Percentiles rank a stretch among this genome's conserved stretches.
These are phyloP conservation scores for Nephelium lappaceum DNA, from an alignment of 345 rosid species.

Conservation along the genomic window DNA sequence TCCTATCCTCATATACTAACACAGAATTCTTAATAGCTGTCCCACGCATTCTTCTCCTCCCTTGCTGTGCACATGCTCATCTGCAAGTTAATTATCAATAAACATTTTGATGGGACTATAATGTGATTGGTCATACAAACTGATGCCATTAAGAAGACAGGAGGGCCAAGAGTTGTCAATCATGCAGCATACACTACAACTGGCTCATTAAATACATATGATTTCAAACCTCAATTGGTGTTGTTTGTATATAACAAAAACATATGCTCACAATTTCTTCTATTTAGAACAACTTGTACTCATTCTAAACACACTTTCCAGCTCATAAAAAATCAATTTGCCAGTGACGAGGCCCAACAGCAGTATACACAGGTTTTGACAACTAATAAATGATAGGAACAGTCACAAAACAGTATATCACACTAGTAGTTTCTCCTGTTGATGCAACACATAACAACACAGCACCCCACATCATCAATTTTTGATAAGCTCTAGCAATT, in stretches of 20 bases:
- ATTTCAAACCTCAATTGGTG: slow-evolving; percentile 59
- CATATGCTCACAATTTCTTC: no score
- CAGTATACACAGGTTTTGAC: not conserved
- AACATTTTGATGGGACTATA: not conserved
- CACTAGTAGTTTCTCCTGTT: slow-evolving; percentile 35
- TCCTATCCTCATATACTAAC: slow-evolving; percentile 58
- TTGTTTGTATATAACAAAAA: slow-evolving; percentile 63
- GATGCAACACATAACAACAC: slow-evolving; percentile 60
- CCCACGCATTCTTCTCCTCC: slow-evolving; percentile 61
- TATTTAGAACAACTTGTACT: no score
- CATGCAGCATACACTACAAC: slow-evolving; percentile 49
- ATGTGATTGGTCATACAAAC: slow-evolving; percentile 1
- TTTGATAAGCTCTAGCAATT: slow-evolving; percentile 26
- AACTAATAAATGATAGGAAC: not conserved
- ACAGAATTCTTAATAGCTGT: slow-evolving; percentile 64
- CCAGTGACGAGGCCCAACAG: not conserved
- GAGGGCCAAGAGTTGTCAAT: slow-evolving; percentile 52
- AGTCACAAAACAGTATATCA: not conserved
- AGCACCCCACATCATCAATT: slow-evolving; percentile 59
- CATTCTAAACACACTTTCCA: no score
- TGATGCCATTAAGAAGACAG: slow-evolving; percentile 57
- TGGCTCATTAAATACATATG: slow-evolving; percentile 63
- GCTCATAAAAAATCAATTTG: slow-evolving; percentile 5
- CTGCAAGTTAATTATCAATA: not conserved
- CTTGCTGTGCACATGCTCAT: slow-evolving; percentile 44